Evolutionary conservation across 2,329 filamentous ascomycete genomes (phyloP).

Genomic region (Colletotrichum sp.): DNA sequence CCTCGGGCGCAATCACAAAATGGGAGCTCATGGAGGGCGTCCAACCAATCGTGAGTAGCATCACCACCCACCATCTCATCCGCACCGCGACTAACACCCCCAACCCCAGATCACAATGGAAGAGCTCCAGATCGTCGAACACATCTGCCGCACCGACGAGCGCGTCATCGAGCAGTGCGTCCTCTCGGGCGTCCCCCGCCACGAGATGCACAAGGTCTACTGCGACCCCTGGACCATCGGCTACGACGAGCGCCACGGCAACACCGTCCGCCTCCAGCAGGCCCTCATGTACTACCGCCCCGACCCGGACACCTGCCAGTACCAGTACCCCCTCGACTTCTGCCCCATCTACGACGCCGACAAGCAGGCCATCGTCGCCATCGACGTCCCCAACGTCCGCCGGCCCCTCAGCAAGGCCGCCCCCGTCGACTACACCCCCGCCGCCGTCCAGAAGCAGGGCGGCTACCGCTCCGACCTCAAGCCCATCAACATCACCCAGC

Average conservation of each 20-base stretch:
- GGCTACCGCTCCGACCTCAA: slow-evolving; percentile 83
- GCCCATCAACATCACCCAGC: slow-evolving; percentile 86
- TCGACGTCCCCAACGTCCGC: slow-evolving; percentile 81
- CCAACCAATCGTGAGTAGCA: slow-evolving; percentile 71
- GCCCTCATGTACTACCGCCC: slow-evolving; percentile 96
- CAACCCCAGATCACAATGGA: slow-evolving; percentile 80
- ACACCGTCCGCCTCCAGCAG: slow-evolving; percentile 80
- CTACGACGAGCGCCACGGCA: slow-evolving; percentile 90
- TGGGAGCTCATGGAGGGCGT: slow-evolving; percentile 80
- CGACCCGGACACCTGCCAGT: slow-evolving; percentile 84
- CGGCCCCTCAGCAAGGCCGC: slow-evolving; percentile 74
- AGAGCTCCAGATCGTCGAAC: slow-evolving; percentile 82
- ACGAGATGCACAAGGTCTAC: slow-evolving; percentile 95
- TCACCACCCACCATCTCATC: background rate
- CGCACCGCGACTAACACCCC: background rate
- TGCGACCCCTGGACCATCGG: slow-evolving; percentile 97
- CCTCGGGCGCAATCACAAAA: slow-evolving; percentile 67
- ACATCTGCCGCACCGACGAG: slow-evolving; percentile 75
- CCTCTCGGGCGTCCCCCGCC: slow-evolving; percentile 77
- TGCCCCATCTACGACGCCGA: slow-evolving; percentile 89
- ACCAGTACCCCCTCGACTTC: slow-evolving; percentile 91
- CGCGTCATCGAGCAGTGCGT: slow-evolving; percentile 91
- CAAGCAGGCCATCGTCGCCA: slow-evolving; percentile 78
- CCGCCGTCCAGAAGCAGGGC: slow-evolving; percentile 72
- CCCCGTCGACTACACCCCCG: slow-evolving; percentile 81